Base-by-base conservation (phyloP, 2,329 filamentous ascomycete genomes). In the Calonectria naviculata region DNA sequence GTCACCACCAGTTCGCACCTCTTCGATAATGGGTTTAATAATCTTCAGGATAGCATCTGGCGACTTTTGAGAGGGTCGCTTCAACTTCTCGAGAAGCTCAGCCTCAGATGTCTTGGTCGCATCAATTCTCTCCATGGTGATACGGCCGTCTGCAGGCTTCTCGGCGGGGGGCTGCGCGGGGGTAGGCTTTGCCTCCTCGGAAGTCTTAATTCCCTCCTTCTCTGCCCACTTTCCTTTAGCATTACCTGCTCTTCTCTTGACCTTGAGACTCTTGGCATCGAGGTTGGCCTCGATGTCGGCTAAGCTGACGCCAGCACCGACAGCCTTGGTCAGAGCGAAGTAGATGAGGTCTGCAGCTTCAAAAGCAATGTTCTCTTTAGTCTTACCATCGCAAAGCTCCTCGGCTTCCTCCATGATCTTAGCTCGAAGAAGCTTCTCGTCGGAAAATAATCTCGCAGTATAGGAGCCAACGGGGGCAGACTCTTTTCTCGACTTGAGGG, bases 361-460 rank as follows among this genome's bases (percentile, higher is more conserved):
- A 74, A 97, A 97, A 2, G 97, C 95, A 73, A 98, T 90, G 17
- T 98, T 94, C 73, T 95, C 89, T 71, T 94, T 93, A 0, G 91
- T 92, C 75, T 91, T 92, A 19, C 97, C 96, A 74, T 97, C 92
- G 80, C 96, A 98, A 47, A 99, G 89, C 85, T 99, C 97, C 80
- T 97, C 94, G 0, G 97, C 97, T 83, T 99, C 97, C 83, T 99
- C 97, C 92, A 98, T 97, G 67, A 99, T 98, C 88, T 99, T 99
- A 4, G 97, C 97, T 49, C 94, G 90, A 65, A 98, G 85, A 67
- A 99, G 89, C 82, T 97, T 95, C 77, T 94, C 91, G 74, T 99
- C 97, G 21, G 93, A 95, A 87, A 98, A 99, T 1, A 99, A 87
- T 38, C 96, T 89, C 21, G 95, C 94, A 5, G 97, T 99, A 83